Evolutionary conservation across 345 rosid genomes (phyloP).

Genomic region (Citrus unshiu): DNA sequence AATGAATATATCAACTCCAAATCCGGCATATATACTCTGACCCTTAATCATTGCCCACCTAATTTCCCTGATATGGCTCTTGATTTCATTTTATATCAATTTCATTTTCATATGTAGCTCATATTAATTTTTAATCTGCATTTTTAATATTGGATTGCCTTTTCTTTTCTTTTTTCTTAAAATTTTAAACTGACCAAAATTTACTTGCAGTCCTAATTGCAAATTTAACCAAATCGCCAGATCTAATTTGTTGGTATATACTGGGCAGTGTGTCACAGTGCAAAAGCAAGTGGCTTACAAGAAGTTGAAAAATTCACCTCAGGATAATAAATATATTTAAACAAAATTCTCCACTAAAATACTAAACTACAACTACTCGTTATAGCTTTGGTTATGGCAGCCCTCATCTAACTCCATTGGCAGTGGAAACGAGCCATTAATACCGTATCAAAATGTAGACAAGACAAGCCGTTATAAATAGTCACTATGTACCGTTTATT

Average conservation of each 20-base stretch:
- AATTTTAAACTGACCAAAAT: neutral
- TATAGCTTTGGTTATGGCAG: conserved; percentile 1
- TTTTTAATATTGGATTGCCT: neutral
- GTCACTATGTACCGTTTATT: conserved; percentile 2
- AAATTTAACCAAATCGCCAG: neutral
- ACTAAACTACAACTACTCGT: neutral
- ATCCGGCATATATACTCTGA: neutral
- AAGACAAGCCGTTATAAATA: conserved; percentile 6
- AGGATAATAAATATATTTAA: neutral
- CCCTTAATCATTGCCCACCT: neutral
- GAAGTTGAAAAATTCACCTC: neutral
- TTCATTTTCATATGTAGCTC: neutral
- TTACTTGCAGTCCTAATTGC: neutral
- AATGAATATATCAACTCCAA: neutral
- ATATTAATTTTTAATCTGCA: neutral
- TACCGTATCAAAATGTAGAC: conserved; percentile 1
- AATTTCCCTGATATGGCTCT: neutral
- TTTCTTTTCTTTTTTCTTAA: too few relatives aligned
- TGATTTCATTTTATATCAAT: neutral
- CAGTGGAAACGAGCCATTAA: conserved; percentile 31
- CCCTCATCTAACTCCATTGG: conserved; percentile 12
- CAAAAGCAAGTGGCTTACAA: neutral
- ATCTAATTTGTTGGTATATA: neutral
- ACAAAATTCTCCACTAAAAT: neutral
- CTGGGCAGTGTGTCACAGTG: neutral